Base-by-base conservation (phyloP, 768 basidiomycete genomes). In the Stropharia rugosoannulata region DNA sequence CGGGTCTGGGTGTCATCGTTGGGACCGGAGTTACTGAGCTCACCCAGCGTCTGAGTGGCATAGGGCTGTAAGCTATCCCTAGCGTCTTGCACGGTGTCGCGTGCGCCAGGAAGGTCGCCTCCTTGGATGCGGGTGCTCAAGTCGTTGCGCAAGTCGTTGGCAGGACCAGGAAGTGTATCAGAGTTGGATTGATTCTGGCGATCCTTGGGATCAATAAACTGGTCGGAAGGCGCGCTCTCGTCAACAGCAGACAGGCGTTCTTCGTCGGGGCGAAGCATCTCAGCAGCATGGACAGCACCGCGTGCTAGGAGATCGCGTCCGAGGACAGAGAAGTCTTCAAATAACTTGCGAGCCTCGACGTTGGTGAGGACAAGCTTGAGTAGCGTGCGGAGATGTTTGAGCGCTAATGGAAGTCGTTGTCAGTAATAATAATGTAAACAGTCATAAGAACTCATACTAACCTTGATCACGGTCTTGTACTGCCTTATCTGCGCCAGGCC, bases 311-410 rank as follows among this genome's bases (percentile, higher is more conserved):
- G 77, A 68, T 96, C 93, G 41, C 93, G 88, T 0, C 90, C 90
- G 48, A 93, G 85, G 54, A 87, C 68, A 8, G 83, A 80, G 59
- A 90, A 86, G 70, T 94, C 92, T 1, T 84, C 80, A 50, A 95
- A 71, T 22, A 97, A 85, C 68, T 97, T 96, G 64, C 94, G 88
- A 27, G 90, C 88, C 73, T 96, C 91, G 0, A 90, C 87, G 75
- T 99, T 99, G 67, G 95, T 96, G 59, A 94, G 78, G 64, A 98
- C 77, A 64, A 98, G 87, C 42, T 83, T 83, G 57, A 92, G 78
- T 46, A 99, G 82, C 0, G 94, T 95, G 60, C 95, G 91, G 13
- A 98, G 82, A 71, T 98, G 93, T 52, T 80, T 80, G 45, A 90
- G 82, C 16, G 93, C 93, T 90, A 16, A 2, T 16, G n/a, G 49